Evolutionary conservation across 2,329 filamentous ascomycete species (phyloP), one percentile per base, ranked within the genome.

Genomic region (Fusarium dlaminii): DNA sequence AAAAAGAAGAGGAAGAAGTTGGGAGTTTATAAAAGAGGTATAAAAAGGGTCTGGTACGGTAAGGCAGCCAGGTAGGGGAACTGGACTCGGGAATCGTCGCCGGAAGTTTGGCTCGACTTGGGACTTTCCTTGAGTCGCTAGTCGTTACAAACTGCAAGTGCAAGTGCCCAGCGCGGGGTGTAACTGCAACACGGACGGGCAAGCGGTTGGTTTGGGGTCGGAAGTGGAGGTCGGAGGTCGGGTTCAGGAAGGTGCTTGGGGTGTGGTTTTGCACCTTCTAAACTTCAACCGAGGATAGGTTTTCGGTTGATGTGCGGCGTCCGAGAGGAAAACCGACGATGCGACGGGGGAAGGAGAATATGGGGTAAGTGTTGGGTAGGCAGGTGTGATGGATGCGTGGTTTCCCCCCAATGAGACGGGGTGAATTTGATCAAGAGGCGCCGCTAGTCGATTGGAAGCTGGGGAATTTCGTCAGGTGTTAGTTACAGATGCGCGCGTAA

Each of bases 351-450:
- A 58, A 58, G 40, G 56, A 64, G 71, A 67, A 72, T 75, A 75
- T 65, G 68, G 68, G 67, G 76, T 73, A 66, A 61, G 52, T 51
- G 42, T 29, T 29, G 24, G 14, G 24, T n/a, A 40, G 34, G 34
- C 51, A 39, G 51, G 34, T 59, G 52, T 45, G 52, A 56, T 70
- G 30, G 55, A 66, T 65, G 67, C 56, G 65, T 32, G 34, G 49
- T 72, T 62, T 63, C 63, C 73, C 75, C 75, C 75, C 75, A 77
- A 77, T 77, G 62, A 75, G 68, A 78, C 66, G 74, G 68, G 60
- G 74, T 72, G 72, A 68, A 78, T 77, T 77, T 78, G 76, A 77
- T 77, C 74, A 59, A 72, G 68, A 74, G 72, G 68, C 43, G 74
- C 70, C 70, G 75, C 75, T 77, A 66, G 64, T 67, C 59, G 65